Conservation (phyloP, 2,329 filamentous ascomycete species). For the Coniochaeta sp. region DNA sequence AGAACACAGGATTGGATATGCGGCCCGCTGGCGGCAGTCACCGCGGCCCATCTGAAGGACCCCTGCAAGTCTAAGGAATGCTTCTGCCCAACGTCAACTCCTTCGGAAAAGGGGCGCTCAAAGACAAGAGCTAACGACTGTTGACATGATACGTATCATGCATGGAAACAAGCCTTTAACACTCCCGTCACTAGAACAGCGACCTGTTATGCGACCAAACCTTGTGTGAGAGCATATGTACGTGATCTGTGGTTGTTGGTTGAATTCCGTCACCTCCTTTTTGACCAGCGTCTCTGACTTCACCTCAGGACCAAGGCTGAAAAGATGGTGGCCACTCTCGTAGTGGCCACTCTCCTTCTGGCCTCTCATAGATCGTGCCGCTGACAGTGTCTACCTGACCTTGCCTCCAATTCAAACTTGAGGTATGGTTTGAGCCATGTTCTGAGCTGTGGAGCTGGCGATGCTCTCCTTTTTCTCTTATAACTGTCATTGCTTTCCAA, state of each 20-base stretch:
- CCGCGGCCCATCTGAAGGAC: background rate
- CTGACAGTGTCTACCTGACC: no score
- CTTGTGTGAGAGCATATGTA: background rate
- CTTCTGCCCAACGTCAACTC: background rate
- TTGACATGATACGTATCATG: background rate
- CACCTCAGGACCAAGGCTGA: background rate
- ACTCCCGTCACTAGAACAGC: background rate
- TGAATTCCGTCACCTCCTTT: background rate
- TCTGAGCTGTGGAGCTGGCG: no score
- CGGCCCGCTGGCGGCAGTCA: constrained; percentile 1
- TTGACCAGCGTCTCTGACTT: background rate
- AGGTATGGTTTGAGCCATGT: no score
- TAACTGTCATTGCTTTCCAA: no score
- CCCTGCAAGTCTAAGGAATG: background rate
- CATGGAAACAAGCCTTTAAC: background rate
- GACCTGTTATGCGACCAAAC: constrained; percentile 5
- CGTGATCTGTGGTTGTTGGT: background rate
- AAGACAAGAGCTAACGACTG: no score
- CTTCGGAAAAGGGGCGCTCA: background rate
- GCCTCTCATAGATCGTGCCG: no score
- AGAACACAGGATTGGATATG: background rate
- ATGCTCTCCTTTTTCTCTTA: no score
- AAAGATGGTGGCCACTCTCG: background rate
- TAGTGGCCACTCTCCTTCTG: no score
- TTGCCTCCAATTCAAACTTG: no score